Conservation (phyloP, 495 filamentous ascomycete genomes). For the Wilcoxina mikolae region DNA sequence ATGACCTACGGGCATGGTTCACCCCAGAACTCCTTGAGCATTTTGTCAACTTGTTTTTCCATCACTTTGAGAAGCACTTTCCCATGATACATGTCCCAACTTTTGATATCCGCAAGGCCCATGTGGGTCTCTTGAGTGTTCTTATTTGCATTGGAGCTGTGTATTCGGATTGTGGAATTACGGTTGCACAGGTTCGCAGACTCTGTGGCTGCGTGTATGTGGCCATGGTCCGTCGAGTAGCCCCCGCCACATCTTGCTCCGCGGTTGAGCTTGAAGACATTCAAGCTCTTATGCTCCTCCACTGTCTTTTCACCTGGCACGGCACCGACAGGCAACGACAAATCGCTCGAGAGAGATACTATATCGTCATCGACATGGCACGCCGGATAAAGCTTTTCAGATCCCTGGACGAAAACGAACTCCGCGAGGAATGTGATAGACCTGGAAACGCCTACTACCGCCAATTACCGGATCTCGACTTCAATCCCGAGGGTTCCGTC, state of each 20-base stretch:
- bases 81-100: constrained; percentile 55
- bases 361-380: constrained; percentile 37
- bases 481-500: neutral
- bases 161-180: constrained; percentile 42
- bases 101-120: constrained; percentile 45
- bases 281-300: constrained; percentile 43
- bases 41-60: constrained; percentile 43
- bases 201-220: constrained; percentile 37
- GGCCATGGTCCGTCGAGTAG: constrained; percentile 9
- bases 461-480: constrained; percentile 16
- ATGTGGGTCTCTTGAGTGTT: constrained; percentile 43
- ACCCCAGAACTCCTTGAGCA: constrained; percentile 45
- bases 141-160: constrained; percentile 55
- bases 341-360: constrained; percentile 39
- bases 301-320: constrained; percentile 47
- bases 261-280: constrained; percentile 41
- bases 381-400: constrained; percentile 38
- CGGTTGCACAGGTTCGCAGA: constrained; percentile 40
- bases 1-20: constrained; percentile 32
- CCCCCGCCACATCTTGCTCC: neutral
- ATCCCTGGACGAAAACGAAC: constrained; percentile 11
- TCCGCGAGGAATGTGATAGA: neutral
- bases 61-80: constrained; percentile 51
- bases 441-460: constrained; percentile 31
- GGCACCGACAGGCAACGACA: constrained; percentile 45